Conservation (phyloP, 352 stramenopile genomes). For the Thalassiosira allenii region DNA sequence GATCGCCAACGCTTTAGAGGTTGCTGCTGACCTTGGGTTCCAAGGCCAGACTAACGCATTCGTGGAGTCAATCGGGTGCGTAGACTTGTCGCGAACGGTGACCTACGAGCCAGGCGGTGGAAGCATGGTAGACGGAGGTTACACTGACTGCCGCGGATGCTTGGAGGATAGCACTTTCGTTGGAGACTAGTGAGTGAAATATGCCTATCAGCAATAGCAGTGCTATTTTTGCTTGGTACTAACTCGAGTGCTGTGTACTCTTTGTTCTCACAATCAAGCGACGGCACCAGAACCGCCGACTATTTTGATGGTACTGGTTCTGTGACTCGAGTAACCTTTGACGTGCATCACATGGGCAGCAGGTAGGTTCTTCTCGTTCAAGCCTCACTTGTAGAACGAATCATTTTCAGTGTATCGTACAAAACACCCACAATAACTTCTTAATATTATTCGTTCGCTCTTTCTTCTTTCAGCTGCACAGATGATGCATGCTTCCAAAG, state of each 20-base stretch:
- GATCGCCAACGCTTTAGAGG: conserved; percentile 30
- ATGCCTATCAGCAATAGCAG: background rate
- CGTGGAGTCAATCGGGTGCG: conserved; percentile 34
- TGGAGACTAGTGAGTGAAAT: conserved; percentile 1
- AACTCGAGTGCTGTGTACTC: too few relatives aligned
- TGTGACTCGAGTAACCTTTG: background rate
- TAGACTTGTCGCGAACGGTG: conserved; percentile 12
- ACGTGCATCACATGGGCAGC: conserved; percentile 9
- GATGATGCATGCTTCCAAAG: conserved; percentile 2
- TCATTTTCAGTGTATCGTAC: too few relatives aligned
- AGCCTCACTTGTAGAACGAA: too few relatives aligned
- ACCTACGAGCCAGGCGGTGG: conserved; percentile 9
- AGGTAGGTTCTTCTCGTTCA: too few relatives aligned
- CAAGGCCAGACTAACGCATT: background rate
- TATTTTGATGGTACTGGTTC: conserved; percentile 1
- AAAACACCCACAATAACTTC: too few relatives aligned
- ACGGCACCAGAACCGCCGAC: background rate
- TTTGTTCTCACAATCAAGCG: too few relatives aligned
- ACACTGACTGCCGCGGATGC: background rate
- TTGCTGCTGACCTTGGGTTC: conserved; percentile 29
- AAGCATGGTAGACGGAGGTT: background rate
- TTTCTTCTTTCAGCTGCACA: background rate
- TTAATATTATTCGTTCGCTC: too few relatives aligned
- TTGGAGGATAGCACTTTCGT: background rate
- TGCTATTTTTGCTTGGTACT: too few relatives aligned